Conservation (phyloP, 2,329 filamentous ascomycete genomes). For the Trichoderma hamatum region DNA sequence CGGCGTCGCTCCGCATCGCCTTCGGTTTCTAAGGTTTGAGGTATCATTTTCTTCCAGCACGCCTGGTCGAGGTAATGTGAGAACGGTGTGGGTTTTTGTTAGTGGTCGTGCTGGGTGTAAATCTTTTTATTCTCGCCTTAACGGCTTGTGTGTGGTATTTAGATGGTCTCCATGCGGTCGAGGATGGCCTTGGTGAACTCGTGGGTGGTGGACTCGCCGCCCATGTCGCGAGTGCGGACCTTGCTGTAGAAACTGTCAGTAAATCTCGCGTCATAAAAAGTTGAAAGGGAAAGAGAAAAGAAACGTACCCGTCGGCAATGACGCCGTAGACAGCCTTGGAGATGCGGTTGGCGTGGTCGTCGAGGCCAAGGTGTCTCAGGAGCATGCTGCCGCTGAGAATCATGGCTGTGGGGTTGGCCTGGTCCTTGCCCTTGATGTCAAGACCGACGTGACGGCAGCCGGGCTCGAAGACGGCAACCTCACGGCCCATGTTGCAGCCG, state of each 20-base stretch:
- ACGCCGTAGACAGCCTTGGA: conserved; percentile 78
- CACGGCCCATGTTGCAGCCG: conserved; percentile 98
- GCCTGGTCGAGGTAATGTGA: conserved; percentile 7
- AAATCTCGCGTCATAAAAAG: not conserved
- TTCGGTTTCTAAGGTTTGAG: conserved; percentile 19
- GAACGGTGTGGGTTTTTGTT: conserved; percentile 11
- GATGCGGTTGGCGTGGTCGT: conserved; percentile 98
- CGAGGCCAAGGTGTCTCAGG: conserved; percentile 92
- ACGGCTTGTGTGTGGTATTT: conserved; percentile 38
- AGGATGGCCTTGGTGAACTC: conserved; percentile 95
- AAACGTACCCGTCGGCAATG: conserved; percentile 84
- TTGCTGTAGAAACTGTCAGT: conserved; percentile 63
- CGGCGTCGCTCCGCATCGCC: conserved; percentile 20
- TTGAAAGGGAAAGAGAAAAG: no score
- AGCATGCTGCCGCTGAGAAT: conserved; percentile 96
- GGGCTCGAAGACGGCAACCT: conserved; percentile 97
- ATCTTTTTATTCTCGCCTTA: not conserved
- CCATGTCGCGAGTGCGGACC: conserved; percentile 93
- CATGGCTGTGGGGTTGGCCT: conserved; percentile 96
- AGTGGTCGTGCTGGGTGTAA: conserved; percentile 23
- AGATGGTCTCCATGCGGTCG: conserved; percentile 87
- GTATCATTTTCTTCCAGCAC: conserved; percentile 26
- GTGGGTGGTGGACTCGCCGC: conserved; percentile 84
- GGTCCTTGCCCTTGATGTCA: conserved; percentile 99
- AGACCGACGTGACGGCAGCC: conserved; percentile 99